Evolutionary conservation across 2,329 filamentous ascomycete genomes (phyloP), one percentile per base, ranked within the genome.

Genomic region (Trichoderma guizhouense): DNA sequence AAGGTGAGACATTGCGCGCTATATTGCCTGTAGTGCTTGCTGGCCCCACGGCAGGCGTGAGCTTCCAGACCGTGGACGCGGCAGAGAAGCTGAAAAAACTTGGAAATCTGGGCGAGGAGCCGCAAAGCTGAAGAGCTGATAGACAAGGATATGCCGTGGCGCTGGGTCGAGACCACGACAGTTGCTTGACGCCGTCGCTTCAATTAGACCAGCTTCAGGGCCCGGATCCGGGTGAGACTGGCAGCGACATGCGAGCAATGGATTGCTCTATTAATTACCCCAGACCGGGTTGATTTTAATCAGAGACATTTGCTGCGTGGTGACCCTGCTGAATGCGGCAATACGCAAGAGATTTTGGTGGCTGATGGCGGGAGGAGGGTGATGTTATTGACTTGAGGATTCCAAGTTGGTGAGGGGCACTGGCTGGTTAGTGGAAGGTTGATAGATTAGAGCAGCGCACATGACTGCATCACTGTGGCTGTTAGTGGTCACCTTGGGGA

Each of bases 291-390:
- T 18, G 34, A 26, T 36, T 36, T 36, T 11, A 21, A 68, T 60
- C 65, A 60, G 65, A 68, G 53, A 60, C 53, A 68, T 60, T 68
- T 58, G 32, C 24, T n/a, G 65, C 65, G 65, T 47, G 65, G 53
- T 30, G 34, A n/a, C 53, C 24, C 34, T 68, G 64, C 65, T 57
- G 34, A n/a, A 68, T 47, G 65, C 65, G 34, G 34, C 5, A 28
- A 39, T 39, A 0, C 7, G 8, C n/a, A 8, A 24, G 7, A 5
- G 63, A 15, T 39, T 39, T 39, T 5, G 7, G 9, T 24, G 28
- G 30, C 15, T 28, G 32, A 28, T 55, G 64, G 24, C 24, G 12
- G 12, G 5, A 4, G 3, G 14, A 39, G 15, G 47, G 3, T 36
- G 30, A 39, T 8, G 36, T 15, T 14, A 66, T 66, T 66, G 64